Base-by-base conservation (phyloP, 371 early-diverging fungal species). In the Chytridium lagenaria region DNA sequence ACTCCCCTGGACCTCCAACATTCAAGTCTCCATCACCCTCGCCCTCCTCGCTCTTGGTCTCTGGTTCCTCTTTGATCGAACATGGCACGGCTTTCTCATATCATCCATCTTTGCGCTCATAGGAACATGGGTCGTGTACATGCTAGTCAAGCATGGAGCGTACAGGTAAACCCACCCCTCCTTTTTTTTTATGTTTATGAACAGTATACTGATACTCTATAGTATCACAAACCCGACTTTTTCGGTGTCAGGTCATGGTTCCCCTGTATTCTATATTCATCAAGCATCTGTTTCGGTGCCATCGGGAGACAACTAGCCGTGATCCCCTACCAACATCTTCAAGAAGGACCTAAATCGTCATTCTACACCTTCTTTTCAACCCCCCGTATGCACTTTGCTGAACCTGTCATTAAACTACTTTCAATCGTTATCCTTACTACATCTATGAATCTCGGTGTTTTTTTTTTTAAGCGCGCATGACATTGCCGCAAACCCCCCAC, bases 21-120 rank as follows among this genome's bases (percentile, higher is more conserved):
- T 82, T 15, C 88, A 88, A 57, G 84, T 88, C 28, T 85, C 85
- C 19, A 72, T 83, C 64, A 84, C 86, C 3, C 77, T 88, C n/a
- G 82, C 84, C 5, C 59, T 87, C 34, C 83, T 88, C 23, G 83
- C 86, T 0, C 38, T 88, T 26, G 85, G 81, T 30, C 73, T 88
- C 23, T 90, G 90, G 90, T 84, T 87, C 73, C 76, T 87, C 70
- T 90, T 90, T 78, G 90, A 90, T 70, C 78, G 87, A 19, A 88
- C 89, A 0, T 57, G 76, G 40, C 88, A 88, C 69, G 90, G 90
- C 36, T 87, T 88, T 70, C 44, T 82, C 34, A 74, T 87, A 33
- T 85, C 88, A 7, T 28, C 76, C 44, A 39, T 78, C 10, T 82
- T 85, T n/a, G 84, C 88, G 7, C 68, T 77, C 30, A 64, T 84